Evolutionary conservation across 331 rosid species (phyloP).

Genomic region (Quercus phellos): DNA sequence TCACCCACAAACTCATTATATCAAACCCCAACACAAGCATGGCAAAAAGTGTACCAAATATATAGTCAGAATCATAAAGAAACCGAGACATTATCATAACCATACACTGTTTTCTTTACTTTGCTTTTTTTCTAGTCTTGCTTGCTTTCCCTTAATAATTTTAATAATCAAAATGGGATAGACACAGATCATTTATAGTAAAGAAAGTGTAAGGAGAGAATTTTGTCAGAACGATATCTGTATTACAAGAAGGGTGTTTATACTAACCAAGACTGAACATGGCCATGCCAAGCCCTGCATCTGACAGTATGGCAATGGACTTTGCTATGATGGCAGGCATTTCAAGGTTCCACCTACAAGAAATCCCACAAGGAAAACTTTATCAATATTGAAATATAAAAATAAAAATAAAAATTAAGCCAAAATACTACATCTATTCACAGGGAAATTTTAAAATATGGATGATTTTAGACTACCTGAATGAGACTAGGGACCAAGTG

Average conservation of each 20-base stretch:
- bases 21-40: slow-evolving; percentile 23
- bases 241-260: not conserved
- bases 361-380: slow-evolving; percentile 7
- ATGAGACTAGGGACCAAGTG: slow-evolving; percentile 76
- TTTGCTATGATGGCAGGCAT: slow-evolving; percentile 83
- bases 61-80: slow-evolving; percentile 21
- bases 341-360: slow-evolving; percentile 68
- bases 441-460: not conserved
- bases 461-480: slow-evolving; percentile 34
- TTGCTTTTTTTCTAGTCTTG: slow-evolving; percentile 23
- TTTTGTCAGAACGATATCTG: not conserved
- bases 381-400: slow-evolving; percentile 5
- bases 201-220: not conserved
- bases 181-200: not conserved
- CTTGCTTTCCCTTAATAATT: slow-evolving; percentile 24
- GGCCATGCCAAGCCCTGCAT: slow-evolving; percentile 96
- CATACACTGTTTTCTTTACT: slow-evolving; percentile 18
- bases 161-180: slow-evolving; percentile 16
- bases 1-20: slow-evolving; percentile 7
- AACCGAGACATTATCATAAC: slow-evolving; percentile 34
- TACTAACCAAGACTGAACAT: slow-evolving; percentile 92
- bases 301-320: slow-evolving; percentile 84
- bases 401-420: not conserved
- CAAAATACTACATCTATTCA: not conserved
- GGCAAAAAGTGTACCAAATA: slow-evolving; percentile 21